Percentiles rank a stretch among this genome's conserved stretches.
Conservation (phyloP, 2,329 filamentous ascomycete genomes). For the Diaporthe batatas region DNA sequence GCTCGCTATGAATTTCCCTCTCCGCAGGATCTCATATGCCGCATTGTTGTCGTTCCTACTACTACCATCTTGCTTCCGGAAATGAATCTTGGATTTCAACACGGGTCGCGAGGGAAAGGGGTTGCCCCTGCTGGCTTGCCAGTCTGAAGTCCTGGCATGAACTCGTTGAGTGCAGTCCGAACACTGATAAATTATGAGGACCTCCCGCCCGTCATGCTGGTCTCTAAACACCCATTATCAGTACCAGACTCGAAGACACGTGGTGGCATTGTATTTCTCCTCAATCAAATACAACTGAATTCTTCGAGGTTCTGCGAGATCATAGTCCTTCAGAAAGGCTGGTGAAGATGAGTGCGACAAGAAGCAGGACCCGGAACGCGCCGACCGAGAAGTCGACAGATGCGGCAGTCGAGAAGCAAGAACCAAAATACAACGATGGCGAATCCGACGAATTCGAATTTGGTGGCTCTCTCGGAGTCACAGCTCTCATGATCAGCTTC, state of each 20-base stretch:
- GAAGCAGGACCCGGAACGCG: constrained; percentile 14
- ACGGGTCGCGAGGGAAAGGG: neutral
- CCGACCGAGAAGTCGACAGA: neutral
- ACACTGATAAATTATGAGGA: constrained; percentile 16
- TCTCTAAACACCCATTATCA: neutral
- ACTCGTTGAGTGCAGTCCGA: neutral
- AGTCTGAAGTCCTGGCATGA: neutral
- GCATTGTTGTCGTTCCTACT: neutral
- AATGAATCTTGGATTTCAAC: constrained; percentile 12
- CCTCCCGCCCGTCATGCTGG: neutral
- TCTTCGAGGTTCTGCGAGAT: neutral
- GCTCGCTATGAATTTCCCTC: neutral
- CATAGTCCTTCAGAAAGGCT: neutral
- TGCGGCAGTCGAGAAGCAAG: neutral
- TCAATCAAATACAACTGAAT: neutral
- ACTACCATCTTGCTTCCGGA: constrained; percentile 22
- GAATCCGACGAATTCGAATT: constrained; percentile 81
- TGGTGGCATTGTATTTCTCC: neutral
- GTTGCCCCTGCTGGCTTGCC: neutral
- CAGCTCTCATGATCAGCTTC: constrained; percentile 90
- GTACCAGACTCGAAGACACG: neutral
- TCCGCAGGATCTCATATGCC: neutral
- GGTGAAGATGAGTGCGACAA: constrained; percentile 1
- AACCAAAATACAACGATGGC: constrained; percentile 55
- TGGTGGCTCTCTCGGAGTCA: constrained; percentile 85